Evolutionary conservation across 1,139 yeast genomes (phyloP).

Genomic region (Debaryomyces sp.): DNA sequence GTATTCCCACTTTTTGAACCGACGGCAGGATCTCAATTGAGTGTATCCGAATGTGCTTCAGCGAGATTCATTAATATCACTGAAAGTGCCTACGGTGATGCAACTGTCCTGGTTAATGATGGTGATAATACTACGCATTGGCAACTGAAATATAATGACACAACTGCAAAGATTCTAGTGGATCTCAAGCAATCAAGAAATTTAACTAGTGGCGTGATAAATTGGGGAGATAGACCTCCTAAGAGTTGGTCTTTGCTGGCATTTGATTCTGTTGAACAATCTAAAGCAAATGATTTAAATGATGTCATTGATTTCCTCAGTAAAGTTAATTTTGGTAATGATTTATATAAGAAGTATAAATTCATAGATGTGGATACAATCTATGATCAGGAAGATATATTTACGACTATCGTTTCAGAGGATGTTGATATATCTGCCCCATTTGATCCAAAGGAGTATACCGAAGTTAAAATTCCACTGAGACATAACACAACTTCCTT

Average conservation of each 20-base stretch:
- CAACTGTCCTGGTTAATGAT: slow-evolving; percentile 63
- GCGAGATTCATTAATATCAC: slow-evolving; percentile 51
- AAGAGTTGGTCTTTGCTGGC: slow-evolving; percentile 34
- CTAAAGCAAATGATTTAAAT: slow-evolving; percentile 11
- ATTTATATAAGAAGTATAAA: slow-evolving; percentile 24
- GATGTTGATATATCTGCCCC: slow-evolving; percentile 49
- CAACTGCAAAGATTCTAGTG: slow-evolving; percentile 40
- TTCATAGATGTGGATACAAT: slow-evolving; percentile 27
- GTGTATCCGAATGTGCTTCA: slow-evolving; percentile 64
- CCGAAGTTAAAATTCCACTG: slow-evolving; percentile 41
- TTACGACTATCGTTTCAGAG: slow-evolving; percentile 36
- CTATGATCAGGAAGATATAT: slow-evolving; percentile 33
- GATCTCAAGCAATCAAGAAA: slow-evolving; percentile 41
- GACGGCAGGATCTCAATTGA: slow-evolving; percentile 43
- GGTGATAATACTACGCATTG: slow-evolving; percentile 82
- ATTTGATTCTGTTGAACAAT: background rate
- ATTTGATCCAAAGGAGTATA: slow-evolving; percentile 32
- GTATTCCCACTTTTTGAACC: slow-evolving; percentile 58
- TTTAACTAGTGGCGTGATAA: slow-evolving; percentile 37
- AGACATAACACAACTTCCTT: slow-evolving; percentile 52
- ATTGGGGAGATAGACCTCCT: slow-evolving; percentile 57
- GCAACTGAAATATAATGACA: slow-evolving; percentile 46
- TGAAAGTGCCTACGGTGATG: slow-evolving; percentile 66
- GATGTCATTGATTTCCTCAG: slow-evolving; percentile 32
- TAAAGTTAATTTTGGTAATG: slow-evolving; percentile 51